phyloP scores from a whole-genome alignment of 768 basidiomycete genomes.

The Mrakia blollopis region DNA sequence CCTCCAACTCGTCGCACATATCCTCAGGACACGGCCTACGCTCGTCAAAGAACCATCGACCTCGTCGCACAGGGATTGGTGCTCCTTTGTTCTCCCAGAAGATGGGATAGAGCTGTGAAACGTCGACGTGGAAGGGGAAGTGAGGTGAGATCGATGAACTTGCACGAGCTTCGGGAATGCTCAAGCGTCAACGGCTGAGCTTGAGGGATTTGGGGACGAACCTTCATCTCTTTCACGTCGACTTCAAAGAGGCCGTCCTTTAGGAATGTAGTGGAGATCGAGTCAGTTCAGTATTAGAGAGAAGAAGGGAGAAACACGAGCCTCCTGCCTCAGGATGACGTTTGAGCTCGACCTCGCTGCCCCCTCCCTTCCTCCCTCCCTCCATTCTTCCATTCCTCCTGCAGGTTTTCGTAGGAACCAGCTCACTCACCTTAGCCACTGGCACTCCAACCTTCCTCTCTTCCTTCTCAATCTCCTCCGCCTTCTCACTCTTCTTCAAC shows the following conservation, averaged over 20 bases:
- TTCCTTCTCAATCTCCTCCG: constrained; percentile 26
- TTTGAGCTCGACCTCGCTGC: background rate
- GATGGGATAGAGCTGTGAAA: constrained; percentile 13
- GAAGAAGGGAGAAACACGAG: background rate
- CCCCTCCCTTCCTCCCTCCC: too few relatives aligned
- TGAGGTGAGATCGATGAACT: background rate
- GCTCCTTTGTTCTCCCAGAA: constrained; percentile 28
- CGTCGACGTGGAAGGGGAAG: background rate
- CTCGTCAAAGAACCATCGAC: constrained; percentile 30
- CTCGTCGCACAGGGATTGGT: constrained; percentile 30
- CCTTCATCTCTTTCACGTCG: constrained; percentile 31
- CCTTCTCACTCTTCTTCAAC: background rate
- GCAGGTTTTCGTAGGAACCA: too few relatives aligned
- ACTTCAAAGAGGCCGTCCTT: constrained; percentile 33
- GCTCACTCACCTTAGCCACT: constrained; percentile 19
- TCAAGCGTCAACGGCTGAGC: background rate
- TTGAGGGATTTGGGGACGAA: background rate
- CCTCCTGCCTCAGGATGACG: background rate
- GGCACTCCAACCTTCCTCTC: constrained; percentile 25
- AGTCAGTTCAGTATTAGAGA: background rate
- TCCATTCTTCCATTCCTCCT: too few relatives aligned
- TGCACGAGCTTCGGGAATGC: background rate
- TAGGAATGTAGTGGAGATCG: background rate
- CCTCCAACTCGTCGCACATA: constrained; percentile 29
- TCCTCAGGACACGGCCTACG: constrained; percentile 22